phyloP scores from a whole-genome alignment of 257 asterid genomes.

The Thymus mandschuricus region DNA sequence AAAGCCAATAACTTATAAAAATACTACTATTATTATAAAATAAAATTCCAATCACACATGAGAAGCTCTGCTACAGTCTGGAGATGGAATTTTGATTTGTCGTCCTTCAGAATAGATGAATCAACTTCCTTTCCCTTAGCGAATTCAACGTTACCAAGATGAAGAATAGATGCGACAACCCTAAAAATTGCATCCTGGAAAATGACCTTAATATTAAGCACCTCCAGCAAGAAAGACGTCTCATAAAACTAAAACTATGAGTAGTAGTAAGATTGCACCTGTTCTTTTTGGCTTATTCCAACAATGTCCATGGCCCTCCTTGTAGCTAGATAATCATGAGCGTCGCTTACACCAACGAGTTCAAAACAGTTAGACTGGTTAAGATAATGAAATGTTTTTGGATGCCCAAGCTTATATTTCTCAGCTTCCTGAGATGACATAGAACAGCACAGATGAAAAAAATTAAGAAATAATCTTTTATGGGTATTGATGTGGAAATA shows the following conservation, averaged over 20 bases:
- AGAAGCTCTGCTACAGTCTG: slow-evolving; percentile 89
- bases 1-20: slow-evolving; percentile 20
- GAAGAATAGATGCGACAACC: slow-evolving; percentile 95
- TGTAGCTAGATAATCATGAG: slow-evolving; percentile 92
- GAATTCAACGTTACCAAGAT: slow-evolving; percentile 87
- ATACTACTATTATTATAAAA: slow-evolving; percentile 12
- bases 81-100: slow-evolving; percentile 87
- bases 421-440: slow-evolving; percentile 69
- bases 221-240: slow-evolving; percentile 1
- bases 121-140: slow-evolving; percentile 77
- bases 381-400: slow-evolving; percentile 85
- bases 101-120: slow-evolving; percentile 88
- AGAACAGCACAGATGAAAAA: slow-evolving; percentile 33
- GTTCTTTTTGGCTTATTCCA: slow-evolving; percentile 90
- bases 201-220: slow-evolving; percentile 30
- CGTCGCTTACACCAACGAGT: slow-evolving; percentile 84
- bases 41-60: slow-evolving; percentile 54
- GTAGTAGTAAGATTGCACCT: slow-evolving; percentile 49
- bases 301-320: slow-evolving; percentile 98
- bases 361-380: slow-evolving; percentile 90
- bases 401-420: slow-evolving; percentile 78
- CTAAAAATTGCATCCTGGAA: slow-evolving; percentile 95
- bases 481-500: slow-evolving; percentile 18
- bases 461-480: background rate
- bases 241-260: slow-evolving; percentile 23